Evolutionary conservation across 257 asterid species (phyloP).

Genomic region (Misopates orontium): DNA sequence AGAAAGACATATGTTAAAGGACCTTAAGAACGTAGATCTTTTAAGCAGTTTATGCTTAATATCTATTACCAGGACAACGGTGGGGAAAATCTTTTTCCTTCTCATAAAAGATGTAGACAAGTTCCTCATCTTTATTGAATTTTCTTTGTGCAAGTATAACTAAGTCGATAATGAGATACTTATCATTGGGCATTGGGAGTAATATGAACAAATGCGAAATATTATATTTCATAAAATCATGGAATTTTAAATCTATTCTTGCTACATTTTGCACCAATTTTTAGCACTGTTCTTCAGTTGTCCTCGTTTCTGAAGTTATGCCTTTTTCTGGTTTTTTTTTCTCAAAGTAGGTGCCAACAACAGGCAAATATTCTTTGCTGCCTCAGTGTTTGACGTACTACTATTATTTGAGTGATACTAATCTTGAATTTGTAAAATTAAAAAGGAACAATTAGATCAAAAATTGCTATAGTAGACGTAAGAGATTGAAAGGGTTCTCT

Average conservation of each 20-base stretch:
- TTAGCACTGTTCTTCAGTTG: slow-evolving; percentile 6
- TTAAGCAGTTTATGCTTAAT: slow-evolving; percentile 20
- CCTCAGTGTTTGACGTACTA: not conserved
- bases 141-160: not conserved
- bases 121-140: not conserved
- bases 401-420: not conserved
- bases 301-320: not conserved
- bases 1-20: not conserved
- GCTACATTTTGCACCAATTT: not conserved
- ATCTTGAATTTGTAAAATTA: too few relatives aligned
- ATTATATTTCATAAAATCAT: not conserved
- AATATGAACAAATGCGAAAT: not conserved
- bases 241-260: not conserved
- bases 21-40: not conserved
- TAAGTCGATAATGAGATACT: not conserved
- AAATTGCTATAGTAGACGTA: too few relatives aligned
- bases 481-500: not conserved
- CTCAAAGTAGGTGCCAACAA: not conserved
- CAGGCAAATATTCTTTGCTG: slow-evolving; percentile 7
- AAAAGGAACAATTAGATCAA: too few relatives aligned
- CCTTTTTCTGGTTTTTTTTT: not conserved
- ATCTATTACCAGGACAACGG: slow-evolving; percentile 11
- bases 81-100: not conserved
- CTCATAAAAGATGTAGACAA: slow-evolving; percentile 13
- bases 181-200: not conserved